Percentiles rank a stretch among this genome's conserved stretches.
These are phyloP conservation scores for Malus asiatica DNA, from an alignment of 306 rosid genomes.

Conservation along the genomic window DNA sequence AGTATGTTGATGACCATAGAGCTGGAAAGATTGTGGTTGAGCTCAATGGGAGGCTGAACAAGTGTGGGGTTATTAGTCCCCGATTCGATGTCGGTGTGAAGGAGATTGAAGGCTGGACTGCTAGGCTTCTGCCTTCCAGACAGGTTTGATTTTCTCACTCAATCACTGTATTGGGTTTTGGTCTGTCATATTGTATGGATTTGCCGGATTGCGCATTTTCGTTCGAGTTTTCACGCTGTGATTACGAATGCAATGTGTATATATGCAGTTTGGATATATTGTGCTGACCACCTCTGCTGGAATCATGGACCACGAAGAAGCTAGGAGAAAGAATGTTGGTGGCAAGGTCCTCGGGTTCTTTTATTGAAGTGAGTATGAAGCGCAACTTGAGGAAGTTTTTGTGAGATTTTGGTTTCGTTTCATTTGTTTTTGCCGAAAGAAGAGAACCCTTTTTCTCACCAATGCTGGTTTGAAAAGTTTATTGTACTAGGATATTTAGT, in stretches of 20 bases:
- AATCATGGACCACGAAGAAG: conserved; percentile 40
- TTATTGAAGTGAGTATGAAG: conserved; percentile 12
- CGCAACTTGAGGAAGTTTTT: background rate
- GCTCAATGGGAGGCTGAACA: conserved; percentile 36
- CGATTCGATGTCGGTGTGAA: conserved; percentile 37
- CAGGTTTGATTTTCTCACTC: conserved; percentile 10
- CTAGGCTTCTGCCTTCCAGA: conserved; percentile 37
- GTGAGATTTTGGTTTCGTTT: conserved; percentile 1
- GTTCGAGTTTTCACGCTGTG: background rate
- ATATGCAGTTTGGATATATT: conserved; percentile 33
- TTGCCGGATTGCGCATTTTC: too few relatives aligned
- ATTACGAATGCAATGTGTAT: background rate
- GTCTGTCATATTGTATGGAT: background rate
- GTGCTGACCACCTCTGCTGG: conserved; percentile 42
- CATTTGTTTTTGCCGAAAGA: background rate
- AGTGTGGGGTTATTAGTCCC: conserved; percentile 38
- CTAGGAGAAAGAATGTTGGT: conserved; percentile 39
- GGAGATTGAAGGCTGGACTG: conserved; percentile 41
- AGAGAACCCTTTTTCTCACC: background rate
- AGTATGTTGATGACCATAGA: conserved; percentile 37
- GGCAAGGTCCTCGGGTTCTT: conserved; percentile 42
- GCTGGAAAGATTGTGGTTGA: conserved; percentile 37
- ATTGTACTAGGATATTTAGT: background rate
- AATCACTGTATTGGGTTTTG: background rate
- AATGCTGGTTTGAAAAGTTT: background rate